Evolutionary conservation across 495 filamentous ascomycete genomes (phyloP).

Genomic region (Parathielavia appendiculata): DNA sequence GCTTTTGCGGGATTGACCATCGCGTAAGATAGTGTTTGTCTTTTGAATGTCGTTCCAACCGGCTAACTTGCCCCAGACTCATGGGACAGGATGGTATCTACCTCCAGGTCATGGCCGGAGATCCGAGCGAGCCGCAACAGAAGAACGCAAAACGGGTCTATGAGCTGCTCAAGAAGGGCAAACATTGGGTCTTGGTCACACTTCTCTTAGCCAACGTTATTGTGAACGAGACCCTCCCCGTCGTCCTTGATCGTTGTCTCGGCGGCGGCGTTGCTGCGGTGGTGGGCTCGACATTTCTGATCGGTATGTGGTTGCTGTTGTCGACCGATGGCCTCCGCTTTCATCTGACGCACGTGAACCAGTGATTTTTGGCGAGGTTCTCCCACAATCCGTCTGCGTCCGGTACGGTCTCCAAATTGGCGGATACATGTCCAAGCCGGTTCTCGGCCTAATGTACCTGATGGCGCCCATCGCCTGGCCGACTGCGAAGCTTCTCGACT

Average conservation of each 20-base stretch:
- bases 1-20: constrained; percentile 97
- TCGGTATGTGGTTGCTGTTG: constrained; percentile 56
- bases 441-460: constrained; percentile 85
- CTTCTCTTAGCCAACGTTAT: constrained; percentile 93
- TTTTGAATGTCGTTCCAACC: background rate
- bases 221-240: constrained; percentile 94
- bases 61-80: constrained; percentile 41
- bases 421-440: constrained; percentile 86
- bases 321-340: background rate
- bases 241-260: constrained; percentile 87
- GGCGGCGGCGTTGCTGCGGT: constrained; percentile 95
- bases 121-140: constrained; percentile 61
- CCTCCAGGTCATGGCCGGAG: constrained; percentile 89
- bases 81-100: constrained; percentile 95
- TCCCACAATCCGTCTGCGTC: constrained; percentile 93
- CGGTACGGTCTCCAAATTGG: constrained; percentile 96
- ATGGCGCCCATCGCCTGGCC: constrained; percentile 84
- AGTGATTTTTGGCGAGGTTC: constrained; percentile 98
- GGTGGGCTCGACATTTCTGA: constrained; percentile 83
- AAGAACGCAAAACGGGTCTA: constrained; percentile 79
- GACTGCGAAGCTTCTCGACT: constrained; percentile 83
- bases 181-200: constrained; percentile 99
- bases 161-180: constrained; percentile 75
- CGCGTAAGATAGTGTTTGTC: constrained; percentile 46
- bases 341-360: background rate